These are phyloP conservation scores for Ajuga chamaepitys DNA, from an alignment of 257 asterid genomes.

Conservation along the genomic window DNA sequence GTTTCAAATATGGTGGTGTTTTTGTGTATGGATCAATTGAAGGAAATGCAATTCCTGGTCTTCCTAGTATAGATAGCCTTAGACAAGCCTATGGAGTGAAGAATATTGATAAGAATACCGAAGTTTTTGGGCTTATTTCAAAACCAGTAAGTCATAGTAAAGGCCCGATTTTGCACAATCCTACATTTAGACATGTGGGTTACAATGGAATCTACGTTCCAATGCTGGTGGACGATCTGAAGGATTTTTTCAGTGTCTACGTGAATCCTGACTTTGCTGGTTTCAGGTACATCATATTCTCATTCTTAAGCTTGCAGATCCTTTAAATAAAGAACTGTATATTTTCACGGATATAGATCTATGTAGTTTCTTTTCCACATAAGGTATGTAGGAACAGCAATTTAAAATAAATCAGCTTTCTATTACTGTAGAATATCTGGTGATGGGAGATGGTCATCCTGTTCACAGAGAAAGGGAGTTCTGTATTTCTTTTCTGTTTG, in stretches of 20 bases:
- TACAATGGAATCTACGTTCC: conserved; percentile 60
- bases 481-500: not conserved
- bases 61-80: conserved; percentile 44
- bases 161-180: conserved; percentile 70
- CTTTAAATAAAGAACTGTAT: not conserved
- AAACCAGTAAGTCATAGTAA: conserved; percentile 69
- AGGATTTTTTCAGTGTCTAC: conserved; percentile 48
- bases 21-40: conserved; percentile 50
- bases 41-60: conserved; percentile 37
- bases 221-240: conserved; percentile 61
- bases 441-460: not conserved
- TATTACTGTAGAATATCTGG: not conserved
- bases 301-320: not conserved
- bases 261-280: conserved; percentile 50
- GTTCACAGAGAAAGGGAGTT: not conserved
- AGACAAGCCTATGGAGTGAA: conserved; percentile 36
- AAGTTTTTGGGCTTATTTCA: conserved; percentile 57
- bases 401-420: not conserved
- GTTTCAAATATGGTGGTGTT: conserved; percentile 45
- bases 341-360: not conserved
- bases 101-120: conserved; percentile 33
- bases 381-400: too few relatives aligned
- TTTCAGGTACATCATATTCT: too few relatives aligned
- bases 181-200: conserved; percentile 41
- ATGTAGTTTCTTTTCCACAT: not conserved